Conservation (phyloP, 2,329 filamentous ascomycete species). For the Sclerotinia subarctica region DNA sequence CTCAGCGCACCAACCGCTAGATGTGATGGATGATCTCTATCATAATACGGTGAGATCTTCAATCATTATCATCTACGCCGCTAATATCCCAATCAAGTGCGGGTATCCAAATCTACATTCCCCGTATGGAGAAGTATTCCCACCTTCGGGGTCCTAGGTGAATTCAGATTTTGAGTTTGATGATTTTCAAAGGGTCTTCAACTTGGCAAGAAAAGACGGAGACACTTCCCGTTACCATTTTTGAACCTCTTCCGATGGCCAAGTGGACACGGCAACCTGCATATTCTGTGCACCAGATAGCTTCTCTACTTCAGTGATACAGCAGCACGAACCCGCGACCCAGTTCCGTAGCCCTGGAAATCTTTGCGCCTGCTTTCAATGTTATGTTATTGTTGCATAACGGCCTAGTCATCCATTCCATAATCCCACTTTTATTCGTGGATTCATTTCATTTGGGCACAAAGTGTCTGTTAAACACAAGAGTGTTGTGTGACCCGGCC, state of each 20-base stretch:
- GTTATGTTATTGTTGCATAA: constrained; percentile 10
- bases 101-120: constrained; percentile 4
- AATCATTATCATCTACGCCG: background rate
- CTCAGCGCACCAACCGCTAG: constrained; percentile 3
- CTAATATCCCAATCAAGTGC: constrained; percentile 1
- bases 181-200: background rate
- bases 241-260: background rate
- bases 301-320: constrained; percentile 8
- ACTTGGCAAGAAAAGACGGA: background rate
- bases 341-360: constrained; percentile 17
- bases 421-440: constrained; percentile 5
- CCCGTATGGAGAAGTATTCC: constrained; percentile 6
- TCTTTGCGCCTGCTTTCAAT: constrained; percentile 8
- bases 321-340: constrained; percentile 12
- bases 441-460: background rate
- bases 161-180: background rate
- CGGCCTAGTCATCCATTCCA: background rate
- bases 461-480: constrained; percentile 4
- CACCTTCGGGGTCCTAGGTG: background rate
- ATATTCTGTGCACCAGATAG: constrained; percentile 11
- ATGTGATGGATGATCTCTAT: constrained; percentile 7
- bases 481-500: background rate
- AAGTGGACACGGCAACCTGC: constrained; percentile 7
- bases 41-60: constrained; percentile 7
- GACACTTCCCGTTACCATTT: background rate